Base-by-base conservation (phyloP, 305 asterid genomes). In the Ilex paraguariensis region DNA sequence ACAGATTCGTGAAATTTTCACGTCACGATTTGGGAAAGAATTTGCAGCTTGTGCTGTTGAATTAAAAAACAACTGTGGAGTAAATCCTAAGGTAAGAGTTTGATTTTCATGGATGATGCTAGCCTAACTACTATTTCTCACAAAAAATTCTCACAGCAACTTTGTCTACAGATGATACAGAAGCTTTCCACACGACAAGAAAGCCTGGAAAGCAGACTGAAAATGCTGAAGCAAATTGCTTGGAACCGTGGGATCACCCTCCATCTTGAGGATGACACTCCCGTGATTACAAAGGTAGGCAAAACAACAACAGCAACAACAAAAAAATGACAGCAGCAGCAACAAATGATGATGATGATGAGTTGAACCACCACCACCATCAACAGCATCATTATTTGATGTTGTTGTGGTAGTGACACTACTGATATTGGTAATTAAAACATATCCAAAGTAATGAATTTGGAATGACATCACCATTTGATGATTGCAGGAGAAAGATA, bases 1-100 rank as follows among this genome's bases (percentile, higher is more conserved):
- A 61, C 73, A 82, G 75, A 68, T 78, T 62, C 81, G 87, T 3
- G 58, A 42, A n/a, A 49, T 80, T 48, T 73, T 84, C 64, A 63
- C 74, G 12, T 73, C 78, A 52, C 57, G 66, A 60, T 77, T 58
- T 13, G 88, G 86, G 49, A 74, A 70, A 63, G 83, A 80, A 42
- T 78, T 84, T 49, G 84, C 69, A 10, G 60, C 64, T 50, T 64
- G 64, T 10, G 84, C 80, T 17, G 74, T 69, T 59, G 84, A 76
- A 68, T 54, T 78, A 62, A 69, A 70, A 54, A 65, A 74, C 48
- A 61, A 73, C 66, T 76, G 82, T 11, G 56, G 73, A 15, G 82
- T 84, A 54, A 61, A 63, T 67, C 80, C 77, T 56, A 79, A 75
- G 87, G 91, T 73, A 72, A 9, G 57, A 60, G 62, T 10, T 52